Base-by-base conservation (phyloP, 352 stramenopile species). In the Synura sp. region DNA sequence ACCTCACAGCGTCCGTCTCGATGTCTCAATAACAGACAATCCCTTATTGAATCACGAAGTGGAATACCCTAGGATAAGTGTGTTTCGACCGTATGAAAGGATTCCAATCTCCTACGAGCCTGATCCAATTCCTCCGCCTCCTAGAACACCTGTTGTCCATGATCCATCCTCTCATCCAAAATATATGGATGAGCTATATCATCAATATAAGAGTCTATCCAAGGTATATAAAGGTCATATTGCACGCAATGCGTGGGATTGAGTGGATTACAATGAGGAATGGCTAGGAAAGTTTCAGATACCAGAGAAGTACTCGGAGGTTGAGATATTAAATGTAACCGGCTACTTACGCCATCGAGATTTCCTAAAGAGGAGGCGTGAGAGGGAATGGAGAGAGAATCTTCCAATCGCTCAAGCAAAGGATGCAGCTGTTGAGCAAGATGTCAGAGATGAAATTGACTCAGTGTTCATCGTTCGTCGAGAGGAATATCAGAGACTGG, bases 361-460 rank as follows among this genome's bases (percentile, higher is more conserved):
- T 63, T 63, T 63, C 27, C 49, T 63, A n/a, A 63, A 63, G 49
- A 63, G 49, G 49, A 63, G 49, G 29, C 49, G 49, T 63, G 49
- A 63, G 49, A 63, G 49, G 49, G 49, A 63, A 63, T 63, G 49
- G 49, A 63, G 49, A 63, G 49, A 63, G 49, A 63, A 63, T 22
- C 49, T 63, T 63, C 49, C 49, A 29, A 63, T 63, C 49, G 49
- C 49, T 63, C 49, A 63, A 63, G 49, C 49, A 29, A 63, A 63
- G 49, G 49, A 63, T 63, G 29, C 49, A 63, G 14, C 49, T 12
- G 49, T 63, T 63, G 49, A 63, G 49, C 49, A 63, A 63, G 49
- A 63, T 63, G 49, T 63, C 29, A 63, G 49, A 63, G 49, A 63
- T 63, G 49, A 63, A 63, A 63, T 63, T 63, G 49, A 63, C 49